Evolutionary conservation across 495 filamentous ascomycete species (phyloP), one percentile per base, ranked within the genome.

Genomic region (Aspergillus heteromorphus): DNA sequence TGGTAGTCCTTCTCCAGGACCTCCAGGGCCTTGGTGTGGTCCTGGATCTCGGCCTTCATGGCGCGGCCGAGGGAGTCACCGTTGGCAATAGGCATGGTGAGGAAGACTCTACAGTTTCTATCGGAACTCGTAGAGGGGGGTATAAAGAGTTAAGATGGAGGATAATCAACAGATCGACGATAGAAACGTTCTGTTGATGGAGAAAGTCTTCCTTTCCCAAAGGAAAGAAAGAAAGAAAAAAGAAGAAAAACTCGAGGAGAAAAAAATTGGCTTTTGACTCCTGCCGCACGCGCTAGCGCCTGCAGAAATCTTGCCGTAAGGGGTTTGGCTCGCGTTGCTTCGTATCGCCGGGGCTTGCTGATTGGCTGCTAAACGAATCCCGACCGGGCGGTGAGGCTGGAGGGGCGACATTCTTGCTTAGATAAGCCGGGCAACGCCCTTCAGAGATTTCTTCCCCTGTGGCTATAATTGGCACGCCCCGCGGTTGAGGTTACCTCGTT

Each of bases 1-100:
- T 78, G 53, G 67, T 96, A 97, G 48, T 88, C 81, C 48, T 76
- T 77, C 63, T 86, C 75, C 61, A 97, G 79, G 41, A 91, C 75
- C 68, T 95, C 85, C 49, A 92, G 66, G 52, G 95, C 95, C 59
- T 76, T 84, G 60, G 77, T 76, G 65, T 77, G 75, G 70, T 88
- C 83, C 59, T 63, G 66, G 60, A 66, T 74, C 68, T 70, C 73
- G 49, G 68, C 73, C 73, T 66, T 73, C 74, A 73, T 74, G 47
- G 62, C 71, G 47, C 65, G 63, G 57, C 70, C 66, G 43, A 68
- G 65, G 52, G 67, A 63, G 69, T 83, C 80, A 56, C 85, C 85
- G 70, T 90, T 87, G 56, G 81, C 75, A 63, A 85, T 79, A 69
- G 86, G 79, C 87, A 91, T 91, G 57, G 64, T 81, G 69, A 55